A percentile compares a stretch with the other conserved stretches of the same genome.
These are phyloP conservation scores for Heliamphora pulchella DNA, from an alignment of 179 eudicot genomes.

Conservation along the genomic window DNA sequence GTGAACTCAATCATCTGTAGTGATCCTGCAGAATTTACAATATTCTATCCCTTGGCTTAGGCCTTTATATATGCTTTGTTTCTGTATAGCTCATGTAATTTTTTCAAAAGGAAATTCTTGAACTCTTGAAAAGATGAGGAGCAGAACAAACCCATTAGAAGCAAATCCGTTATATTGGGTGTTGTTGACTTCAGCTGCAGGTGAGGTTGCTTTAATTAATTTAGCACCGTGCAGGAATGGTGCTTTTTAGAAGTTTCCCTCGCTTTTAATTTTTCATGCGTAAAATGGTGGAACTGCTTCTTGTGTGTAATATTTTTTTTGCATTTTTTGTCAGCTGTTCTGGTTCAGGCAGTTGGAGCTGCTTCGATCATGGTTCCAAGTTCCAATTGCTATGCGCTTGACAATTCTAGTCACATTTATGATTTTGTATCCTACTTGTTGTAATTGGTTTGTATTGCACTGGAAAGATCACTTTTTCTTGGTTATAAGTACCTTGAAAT, in stretches of 20 bases:
- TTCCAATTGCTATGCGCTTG: conserved; percentile 75
- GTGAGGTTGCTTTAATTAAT: conserved; percentile 10
- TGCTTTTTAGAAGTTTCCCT: too few species aligned
- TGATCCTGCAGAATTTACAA: background rate
- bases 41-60: background rate
- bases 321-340: conserved; percentile 32
- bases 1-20: background rate
- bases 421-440: conserved; percentile 80
- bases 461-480: background rate
- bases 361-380: conserved; percentile 58
- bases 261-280: too few species aligned
- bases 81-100: background rate
- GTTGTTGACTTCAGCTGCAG: conserved; percentile 10
- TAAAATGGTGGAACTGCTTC: background rate
- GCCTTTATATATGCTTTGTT: background rate
- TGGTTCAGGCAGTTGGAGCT: conserved; percentile 40
- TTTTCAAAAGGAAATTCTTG: background rate
- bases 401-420: conserved; percentile 70
- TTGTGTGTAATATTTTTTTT: background rate
- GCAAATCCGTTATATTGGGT: conserved; percentile 1
- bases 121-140: conserved; percentile 12
- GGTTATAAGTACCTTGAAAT: background rate
- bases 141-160: background rate
- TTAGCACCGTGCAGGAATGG: background rate
- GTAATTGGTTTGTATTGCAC: background rate